These are phyloP conservation scores for Fraxinus quadrangulata DNA, from an alignment of 257 asterid genomes.

Conservation along the genomic window DNA sequence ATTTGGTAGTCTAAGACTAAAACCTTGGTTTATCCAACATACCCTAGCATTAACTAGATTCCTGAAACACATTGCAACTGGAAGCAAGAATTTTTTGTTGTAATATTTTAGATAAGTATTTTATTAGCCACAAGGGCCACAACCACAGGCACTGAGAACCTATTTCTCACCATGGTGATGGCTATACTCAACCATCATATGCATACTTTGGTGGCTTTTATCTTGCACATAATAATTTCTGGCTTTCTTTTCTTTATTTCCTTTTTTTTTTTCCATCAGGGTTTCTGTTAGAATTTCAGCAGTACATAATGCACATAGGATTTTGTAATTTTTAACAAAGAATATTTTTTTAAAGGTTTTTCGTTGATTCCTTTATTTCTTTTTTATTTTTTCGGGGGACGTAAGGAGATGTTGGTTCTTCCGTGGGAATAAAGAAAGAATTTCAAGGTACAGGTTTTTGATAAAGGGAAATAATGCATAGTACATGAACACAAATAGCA, in stretches of 20 bases:
- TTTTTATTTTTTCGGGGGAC: not conserved
- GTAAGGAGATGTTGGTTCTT: not conserved
- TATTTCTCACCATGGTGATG: not conserved
- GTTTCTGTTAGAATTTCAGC: not conserved
- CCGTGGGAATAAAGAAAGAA: not conserved
- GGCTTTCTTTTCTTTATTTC: not conserved
- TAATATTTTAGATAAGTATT: not conserved
- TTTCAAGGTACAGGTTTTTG: not conserved
- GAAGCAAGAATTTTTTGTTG: not conserved
- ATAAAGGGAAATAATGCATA: not conserved
- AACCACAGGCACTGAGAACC: not conserved
- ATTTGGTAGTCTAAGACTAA: not conserved
- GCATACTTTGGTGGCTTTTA: not conserved
- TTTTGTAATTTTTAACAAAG: not conserved
- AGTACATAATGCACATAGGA: not conserved
- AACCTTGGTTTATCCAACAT: not conserved
- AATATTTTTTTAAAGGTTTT: not conserved
- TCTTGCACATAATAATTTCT: not conserved
- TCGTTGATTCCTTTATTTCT: not conserved
- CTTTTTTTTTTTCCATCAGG: not conserved
- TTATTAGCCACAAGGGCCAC: not conserved
- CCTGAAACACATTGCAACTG: not conserved
- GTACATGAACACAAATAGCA: not conserved
- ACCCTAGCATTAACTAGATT: not conserved
- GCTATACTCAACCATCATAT: slow-evolving; percentile 11